phyloP scores from a whole-genome alignment of 2,329 filamentous ascomycete genomes.

The Bipolaris zeicola region DNA sequence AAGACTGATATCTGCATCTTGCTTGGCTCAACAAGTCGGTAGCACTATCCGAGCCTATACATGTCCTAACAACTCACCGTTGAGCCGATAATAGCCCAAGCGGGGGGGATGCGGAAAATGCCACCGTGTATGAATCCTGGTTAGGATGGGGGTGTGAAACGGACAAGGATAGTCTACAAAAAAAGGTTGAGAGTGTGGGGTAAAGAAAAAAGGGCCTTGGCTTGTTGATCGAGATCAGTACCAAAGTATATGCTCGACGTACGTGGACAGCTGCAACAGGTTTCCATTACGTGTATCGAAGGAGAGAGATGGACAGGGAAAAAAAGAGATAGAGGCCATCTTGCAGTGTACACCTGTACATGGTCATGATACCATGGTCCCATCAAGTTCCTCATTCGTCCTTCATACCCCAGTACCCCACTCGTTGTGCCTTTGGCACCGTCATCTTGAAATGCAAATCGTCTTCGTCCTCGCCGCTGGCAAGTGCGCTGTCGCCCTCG shows the following conservation, averaged over 20 bases:
- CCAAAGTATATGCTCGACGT: background rate
- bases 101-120: background rate
- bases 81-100: background rate
- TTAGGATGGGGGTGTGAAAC: background rate
- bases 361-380: background rate
- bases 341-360: background rate
- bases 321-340: background rate
- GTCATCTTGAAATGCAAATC: conserved; percentile 40
- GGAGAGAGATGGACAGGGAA: no score
- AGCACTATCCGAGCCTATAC: background rate
- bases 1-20: background rate
- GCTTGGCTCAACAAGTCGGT: background rate
- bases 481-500: conserved; percentile 22
- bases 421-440: conserved; percentile 27
- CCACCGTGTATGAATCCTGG: no score
- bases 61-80: background rate
- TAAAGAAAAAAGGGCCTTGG: background rate
- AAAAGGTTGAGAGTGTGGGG: background rate
- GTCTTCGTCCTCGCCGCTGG: conserved; percentile 38
- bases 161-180: background rate
- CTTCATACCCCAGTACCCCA: conserved; percentile 34
- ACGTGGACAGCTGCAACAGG: background rate
- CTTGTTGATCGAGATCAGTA: background rate
- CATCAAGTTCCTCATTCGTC: conserved; percentile 12
- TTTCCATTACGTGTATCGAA: background rate